Evolutionary conservation across 2,329 filamentous ascomycete species (phyloP).

Genomic region (Pyrenochaeta sp.): DNA sequence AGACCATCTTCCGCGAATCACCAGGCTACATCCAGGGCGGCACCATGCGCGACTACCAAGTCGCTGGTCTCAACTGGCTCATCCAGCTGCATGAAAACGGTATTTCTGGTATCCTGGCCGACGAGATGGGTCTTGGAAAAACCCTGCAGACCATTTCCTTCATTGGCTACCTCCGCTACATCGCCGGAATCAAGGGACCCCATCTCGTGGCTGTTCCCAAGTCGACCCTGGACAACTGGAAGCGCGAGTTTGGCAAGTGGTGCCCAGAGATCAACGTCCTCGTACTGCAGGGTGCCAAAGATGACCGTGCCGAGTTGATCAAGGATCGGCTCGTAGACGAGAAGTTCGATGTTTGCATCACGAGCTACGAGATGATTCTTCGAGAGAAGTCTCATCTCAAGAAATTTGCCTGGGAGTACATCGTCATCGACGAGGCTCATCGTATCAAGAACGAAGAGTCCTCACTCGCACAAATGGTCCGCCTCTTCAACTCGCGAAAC

Average conservation of each 20-base stretch:
- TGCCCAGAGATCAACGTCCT: slow-evolving; percentile 95
- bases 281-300: slow-evolving; percentile 93
- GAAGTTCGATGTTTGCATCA: slow-evolving; percentile 97
- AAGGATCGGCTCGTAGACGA: slow-evolving; percentile 90
- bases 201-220: slow-evolving; percentile 94
- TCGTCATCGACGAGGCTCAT: slow-evolving; percentile 97
- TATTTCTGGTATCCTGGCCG: slow-evolving; percentile 95
- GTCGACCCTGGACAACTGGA: slow-evolving; percentile 98
- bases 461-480: slow-evolving; percentile 93
- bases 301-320: slow-evolving; percentile 87
- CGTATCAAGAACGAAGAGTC: slow-evolving; percentile 99
- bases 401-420: slow-evolving; percentile 99
- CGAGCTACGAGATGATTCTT: slow-evolving; percentile 98
- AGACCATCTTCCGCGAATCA: slow-evolving; percentile 87
- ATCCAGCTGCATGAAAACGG: slow-evolving; percentile 98
- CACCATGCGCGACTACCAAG: slow-evolving; percentile 94
- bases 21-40: slow-evolving; percentile 86
- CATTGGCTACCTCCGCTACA: slow-evolving; percentile 89
- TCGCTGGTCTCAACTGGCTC: slow-evolving; percentile 95
- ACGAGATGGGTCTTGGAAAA: slow-evolving; percentile 99
- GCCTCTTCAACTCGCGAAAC: slow-evolving; percentile 94
- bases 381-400: slow-evolving; percentile 93
- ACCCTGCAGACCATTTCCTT: slow-evolving; percentile 98
- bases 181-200: slow-evolving; percentile 87
- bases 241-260: slow-evolving; percentile 91